phyloP scores from a whole-genome alignment of 208 protist genomes.

The Trypanosoma conorhini region DNA sequence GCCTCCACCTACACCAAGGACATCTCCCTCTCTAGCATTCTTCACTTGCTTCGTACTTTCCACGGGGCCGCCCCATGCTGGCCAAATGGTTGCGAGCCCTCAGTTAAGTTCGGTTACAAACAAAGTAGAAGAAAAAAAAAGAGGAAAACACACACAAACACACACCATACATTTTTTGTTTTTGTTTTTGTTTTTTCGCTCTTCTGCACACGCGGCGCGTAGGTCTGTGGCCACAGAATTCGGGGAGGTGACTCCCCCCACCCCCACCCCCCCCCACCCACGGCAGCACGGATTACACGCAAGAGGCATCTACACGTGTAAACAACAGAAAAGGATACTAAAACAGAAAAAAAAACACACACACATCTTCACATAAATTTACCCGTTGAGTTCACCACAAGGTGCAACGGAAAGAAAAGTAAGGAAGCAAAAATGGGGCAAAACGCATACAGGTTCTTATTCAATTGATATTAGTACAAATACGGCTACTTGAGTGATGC shows the following conservation, averaged over 20 bases:
- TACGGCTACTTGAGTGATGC: conserved; percentile 55
- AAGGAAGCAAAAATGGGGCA: conserved; percentile 5
- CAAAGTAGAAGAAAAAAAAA: conserved; percentile 1
- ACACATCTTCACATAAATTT: not conserved
- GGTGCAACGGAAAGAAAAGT: not conserved
- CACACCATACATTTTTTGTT: not conserved
- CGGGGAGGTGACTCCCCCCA: not conserved
- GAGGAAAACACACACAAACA: conserved; percentile 3
- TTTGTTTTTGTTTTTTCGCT: not conserved
- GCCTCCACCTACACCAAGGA: not conserved
- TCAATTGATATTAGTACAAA: not conserved
- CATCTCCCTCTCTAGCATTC: not conserved
- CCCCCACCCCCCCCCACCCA: too few relatives aligned
- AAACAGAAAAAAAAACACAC: conserved; percentile 2
- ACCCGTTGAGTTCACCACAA: not conserved
- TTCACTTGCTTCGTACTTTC: not conserved
- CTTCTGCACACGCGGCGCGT: not conserved
- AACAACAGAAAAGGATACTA: not conserved
- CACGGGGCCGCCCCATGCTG: not conserved
- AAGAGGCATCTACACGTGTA: not conserved
- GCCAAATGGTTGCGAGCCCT: not conserved
- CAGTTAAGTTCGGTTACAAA: not conserved
- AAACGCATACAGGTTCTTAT: conserved; percentile 1
- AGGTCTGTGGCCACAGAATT: not conserved
- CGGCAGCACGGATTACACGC: not conserved